Evolutionary conservation across 331 rosid genomes (phyloP), one percentile per base, ranked within the genome.

Genomic region (Quercus phellos): DNA sequence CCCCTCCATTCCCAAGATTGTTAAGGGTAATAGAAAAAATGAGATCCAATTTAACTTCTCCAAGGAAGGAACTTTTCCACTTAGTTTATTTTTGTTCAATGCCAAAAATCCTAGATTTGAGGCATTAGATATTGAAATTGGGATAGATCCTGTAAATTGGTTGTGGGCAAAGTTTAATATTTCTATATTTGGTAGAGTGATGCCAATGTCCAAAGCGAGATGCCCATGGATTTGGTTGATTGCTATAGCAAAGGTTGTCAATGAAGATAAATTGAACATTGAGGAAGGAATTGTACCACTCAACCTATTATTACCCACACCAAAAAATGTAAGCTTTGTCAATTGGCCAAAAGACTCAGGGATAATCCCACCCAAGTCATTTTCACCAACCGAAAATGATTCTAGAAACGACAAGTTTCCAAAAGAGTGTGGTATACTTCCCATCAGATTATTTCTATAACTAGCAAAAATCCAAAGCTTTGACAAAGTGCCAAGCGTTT

Each of bases 131-230:
- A 16, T 5, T 10, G 35, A 77, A 1, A 2, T 0, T 0, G 73
- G 85, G 56, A 81, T 19, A 6, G 16, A 9, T 4, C 81, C 85
- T 0, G 17, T 50, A 30, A 84, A 35, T 19, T n/a, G n/a, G 70
- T 78, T 78, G 12, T 4, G 3, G 10, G n/a, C 71, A 4, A 82
- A 67, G 19, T 5, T 29, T n/a, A 80, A 74, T 14, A 0, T 2
- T 35, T 68, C 32, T 0, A 74, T 75, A 68, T 74, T 22, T 17
- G 73, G 76, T 8, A 69, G 61, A 69, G 76, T 30, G 5, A n/a
- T 54, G 17, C 77, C 77, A 0, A 78, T 76, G 19, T 78, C 81
- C 60, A 24, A 38, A 0, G 81, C 64, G 0, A 78, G 1, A 4
- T 76, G 82, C 7, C 79, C 80, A 0, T 29, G 30, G 1, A 73